phyloP scores from a whole-genome alignment of 2,329 filamentous ascomycete genomes.

The Trichoderma sp. region DNA sequence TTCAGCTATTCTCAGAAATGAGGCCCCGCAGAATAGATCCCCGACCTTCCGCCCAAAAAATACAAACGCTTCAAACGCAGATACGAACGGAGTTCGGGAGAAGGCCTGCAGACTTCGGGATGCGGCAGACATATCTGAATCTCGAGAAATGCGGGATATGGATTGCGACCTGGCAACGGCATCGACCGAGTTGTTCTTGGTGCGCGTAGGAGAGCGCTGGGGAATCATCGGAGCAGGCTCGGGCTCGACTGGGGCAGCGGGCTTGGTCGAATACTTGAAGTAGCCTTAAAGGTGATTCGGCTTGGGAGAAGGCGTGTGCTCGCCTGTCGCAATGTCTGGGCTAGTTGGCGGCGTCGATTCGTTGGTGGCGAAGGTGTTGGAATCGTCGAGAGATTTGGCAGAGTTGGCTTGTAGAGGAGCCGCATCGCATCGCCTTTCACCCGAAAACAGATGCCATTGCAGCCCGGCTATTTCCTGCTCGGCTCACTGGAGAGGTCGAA shows the following conservation, averaged over 20 bases:
- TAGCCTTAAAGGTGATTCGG: conserved; percentile 68
- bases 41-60: no score
- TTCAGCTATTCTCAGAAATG: no score
- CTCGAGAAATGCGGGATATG: conserved; percentile 56
- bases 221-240: conserved; percentile 58
- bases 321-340: conserved; percentile 62
- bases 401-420: conserved; percentile 46
- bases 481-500: conserved; percentile 19
- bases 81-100: conserved; percentile 57
- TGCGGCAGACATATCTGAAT: conserved; percentile 52
- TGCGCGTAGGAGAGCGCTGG: conserved; percentile 78
- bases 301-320: conserved; percentile 54
- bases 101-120: conserved; percentile 57
- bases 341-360: conserved; percentile 64
- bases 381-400: conserved; percentile 67
- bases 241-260: conserved; percentile 37
- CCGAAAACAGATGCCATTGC: conserved; percentile 23
- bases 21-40: no score
- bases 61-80: conserved; percentile 24
- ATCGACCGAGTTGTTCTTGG: conserved; percentile 77
- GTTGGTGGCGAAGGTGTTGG: conserved; percentile 58
- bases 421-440: conserved; percentile 24
- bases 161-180: conserved; percentile 67
- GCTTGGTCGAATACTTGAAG: conserved; percentile 53
- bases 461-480: conserved; percentile 22